Conservation (phyloP, 139 green algal genomes). For the Parachlorella kessleri region DNA sequence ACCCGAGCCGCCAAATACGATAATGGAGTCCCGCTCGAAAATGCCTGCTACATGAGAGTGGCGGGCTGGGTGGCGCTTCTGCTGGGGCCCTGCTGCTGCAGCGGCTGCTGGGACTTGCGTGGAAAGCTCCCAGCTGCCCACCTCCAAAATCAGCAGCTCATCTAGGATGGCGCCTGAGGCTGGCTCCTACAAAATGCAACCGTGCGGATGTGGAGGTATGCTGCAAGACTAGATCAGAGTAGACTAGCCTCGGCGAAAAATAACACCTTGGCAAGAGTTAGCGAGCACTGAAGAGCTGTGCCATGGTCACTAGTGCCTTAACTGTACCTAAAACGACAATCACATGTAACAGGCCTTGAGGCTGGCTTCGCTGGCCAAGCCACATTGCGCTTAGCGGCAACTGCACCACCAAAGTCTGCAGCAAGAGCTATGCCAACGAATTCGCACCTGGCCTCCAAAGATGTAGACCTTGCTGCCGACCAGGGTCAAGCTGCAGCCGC, state of each 20-base stretch:
- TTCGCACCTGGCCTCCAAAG: conserved; percentile 60
- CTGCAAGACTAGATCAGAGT: too few species aligned
- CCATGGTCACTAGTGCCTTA: too few species aligned
- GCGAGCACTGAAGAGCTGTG: too few species aligned
- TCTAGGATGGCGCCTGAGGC: not conserved
- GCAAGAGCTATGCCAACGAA: too few species aligned
- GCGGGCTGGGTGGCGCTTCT: conserved; percentile 42
- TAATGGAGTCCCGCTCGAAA: conserved; percentile 14
- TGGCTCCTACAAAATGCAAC: not conserved
- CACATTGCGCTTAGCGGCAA: too few species aligned
- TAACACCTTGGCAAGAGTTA: too few species aligned
- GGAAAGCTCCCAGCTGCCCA: not conserved
- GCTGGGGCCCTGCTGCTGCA: not conserved
- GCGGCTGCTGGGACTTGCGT: conserved; percentile 15
- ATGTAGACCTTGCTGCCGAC: conserved; percentile 52
- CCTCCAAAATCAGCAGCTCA: not conserved
- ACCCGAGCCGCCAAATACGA: conserved; percentile 71
- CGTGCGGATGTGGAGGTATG: too few species aligned
- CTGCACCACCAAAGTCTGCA: too few species aligned
- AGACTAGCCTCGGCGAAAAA: too few species aligned
- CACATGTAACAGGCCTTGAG: too few species aligned
- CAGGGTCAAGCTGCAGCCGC: conserved; percentile 54
- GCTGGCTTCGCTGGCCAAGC: too few species aligned
- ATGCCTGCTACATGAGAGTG: conserved; percentile 61
- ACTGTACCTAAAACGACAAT: too few species aligned